Evolutionary conservation across 148 eudicot genomes (phyloP).

Genomic region (Polygonum maritimum): DNA sequence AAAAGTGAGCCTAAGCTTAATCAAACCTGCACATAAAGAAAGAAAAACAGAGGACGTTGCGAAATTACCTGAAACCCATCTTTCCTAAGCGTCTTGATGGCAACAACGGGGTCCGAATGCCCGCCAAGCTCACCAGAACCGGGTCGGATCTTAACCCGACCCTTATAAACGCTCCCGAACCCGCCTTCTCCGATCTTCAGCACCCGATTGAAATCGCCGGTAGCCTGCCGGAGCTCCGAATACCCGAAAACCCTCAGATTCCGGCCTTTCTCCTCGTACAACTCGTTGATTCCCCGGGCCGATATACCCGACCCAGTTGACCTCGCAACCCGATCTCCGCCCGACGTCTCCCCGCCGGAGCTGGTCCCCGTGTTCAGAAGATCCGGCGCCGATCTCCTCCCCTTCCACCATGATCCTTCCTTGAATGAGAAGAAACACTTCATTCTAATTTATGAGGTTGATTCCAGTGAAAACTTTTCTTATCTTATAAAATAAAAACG

Average conservation of each 20-base stretch:
- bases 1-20: background rate
- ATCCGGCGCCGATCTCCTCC: slow-evolving; percentile 8
- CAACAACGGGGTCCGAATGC: slow-evolving; percentile 23
- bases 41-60: background rate
- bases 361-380: background rate
- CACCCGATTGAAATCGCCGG: slow-evolving; percentile 48
- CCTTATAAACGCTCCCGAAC: slow-evolving; percentile 74
- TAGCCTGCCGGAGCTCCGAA: slow-evolving; percentile 53
- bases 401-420: background rate
- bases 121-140: slow-evolving; percentile 20
- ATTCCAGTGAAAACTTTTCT: too few relatives aligned
- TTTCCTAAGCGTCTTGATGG: slow-evolving; percentile 66
- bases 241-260: slow-evolving; percentile 54
- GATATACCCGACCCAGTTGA: slow-evolving; percentile 41
- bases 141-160: slow-evolving; percentile 31
- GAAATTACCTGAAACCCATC: slow-evolving; percentile 71
- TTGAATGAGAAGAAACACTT: background rate
- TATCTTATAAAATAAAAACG: too few relatives aligned
- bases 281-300: slow-evolving; percentile 42
- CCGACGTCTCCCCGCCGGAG: background rate
- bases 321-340: slow-evolving; percentile 18
- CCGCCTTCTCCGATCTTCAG: slow-evolving; percentile 94
- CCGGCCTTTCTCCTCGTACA: slow-evolving; percentile 61
- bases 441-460: too few relatives aligned
- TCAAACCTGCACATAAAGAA: background rate